Percentiles rank a stretch among this genome's conserved stretches.
Evolutionary conservation across 768 basidiomycete species (phyloP).

Genomic region (Pulveroboletus frians): DNA sequence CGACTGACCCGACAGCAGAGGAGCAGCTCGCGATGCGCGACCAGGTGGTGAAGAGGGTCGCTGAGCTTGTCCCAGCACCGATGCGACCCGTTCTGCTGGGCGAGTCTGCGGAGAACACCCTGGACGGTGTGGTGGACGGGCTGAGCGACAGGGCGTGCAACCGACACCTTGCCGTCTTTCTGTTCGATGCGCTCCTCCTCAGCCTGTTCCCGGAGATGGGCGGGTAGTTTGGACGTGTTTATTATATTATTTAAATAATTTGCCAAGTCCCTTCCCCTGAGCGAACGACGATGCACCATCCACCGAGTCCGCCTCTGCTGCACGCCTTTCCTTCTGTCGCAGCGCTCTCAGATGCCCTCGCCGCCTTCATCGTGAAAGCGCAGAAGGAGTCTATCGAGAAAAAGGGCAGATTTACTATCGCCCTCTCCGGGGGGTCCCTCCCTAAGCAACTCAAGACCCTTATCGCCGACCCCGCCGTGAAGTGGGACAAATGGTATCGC

Average conservation of each 20-base stretch:
- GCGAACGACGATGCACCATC: slow-evolving; percentile 37
- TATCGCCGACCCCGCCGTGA: slow-evolving; percentile 55
- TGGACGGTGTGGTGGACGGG: slow-evolving; percentile 55
- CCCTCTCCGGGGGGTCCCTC: slow-evolving; percentile 89
- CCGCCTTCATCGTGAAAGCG: slow-evolving; percentile 76
- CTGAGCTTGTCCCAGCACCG: slow-evolving; percentile 35
- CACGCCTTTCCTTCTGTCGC: slow-evolving; percentile 58
- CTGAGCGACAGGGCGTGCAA: slow-evolving; percentile 67
- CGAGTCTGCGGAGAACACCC: slow-evolving; percentile 41
- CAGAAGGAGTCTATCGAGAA: slow-evolving; percentile 88
- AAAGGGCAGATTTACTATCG: slow-evolving; percentile 87
- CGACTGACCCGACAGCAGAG: slow-evolving; percentile 69
- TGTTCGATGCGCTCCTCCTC: slow-evolving; percentile 70
- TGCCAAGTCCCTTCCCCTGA: slow-evolving; percentile 4
- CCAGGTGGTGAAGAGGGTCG: slow-evolving; percentile 36
- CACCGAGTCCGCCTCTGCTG: slow-evolving; percentile 66
- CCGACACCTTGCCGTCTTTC: slow-evolving; percentile 64
- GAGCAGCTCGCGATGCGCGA: slow-evolving; percentile 61
- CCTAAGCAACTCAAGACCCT: slow-evolving; percentile 77
- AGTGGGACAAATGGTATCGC: slow-evolving; percentile 89
- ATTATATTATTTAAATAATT: background rate
- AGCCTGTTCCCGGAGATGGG: slow-evolving; percentile 75
- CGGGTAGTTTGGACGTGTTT: slow-evolving; percentile 23
- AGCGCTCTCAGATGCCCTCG: slow-evolving; percentile 60
- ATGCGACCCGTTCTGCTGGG: slow-evolving; percentile 36